Conservation (phyloP, 2,329 filamentous ascomycete genomes). For the Aspergillus brasiliensis region DNA sequence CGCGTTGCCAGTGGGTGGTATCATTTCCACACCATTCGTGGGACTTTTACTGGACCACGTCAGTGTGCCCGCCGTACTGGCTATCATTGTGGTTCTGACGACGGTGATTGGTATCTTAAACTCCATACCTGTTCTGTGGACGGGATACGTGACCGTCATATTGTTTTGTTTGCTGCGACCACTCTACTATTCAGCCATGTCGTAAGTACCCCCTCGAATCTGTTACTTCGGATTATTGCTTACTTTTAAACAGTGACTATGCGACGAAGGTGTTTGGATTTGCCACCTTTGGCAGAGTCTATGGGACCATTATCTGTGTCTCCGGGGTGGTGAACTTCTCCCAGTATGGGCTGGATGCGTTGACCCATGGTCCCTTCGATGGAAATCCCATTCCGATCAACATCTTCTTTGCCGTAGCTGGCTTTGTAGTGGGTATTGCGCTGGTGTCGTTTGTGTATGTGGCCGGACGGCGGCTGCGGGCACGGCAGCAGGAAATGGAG, state of each 20-base stretch:
- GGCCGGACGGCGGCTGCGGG: conserved; percentile 20
- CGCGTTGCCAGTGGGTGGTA: conserved; percentile 76
- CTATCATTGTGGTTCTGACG: conserved; percentile 68
- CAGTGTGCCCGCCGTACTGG: conserved; percentile 70
- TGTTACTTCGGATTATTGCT: neutral
- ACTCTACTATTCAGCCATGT: conserved; percentile 88
- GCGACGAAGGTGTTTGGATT: conserved; percentile 91
- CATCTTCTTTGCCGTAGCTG: conserved; percentile 63
- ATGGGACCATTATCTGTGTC: conserved; percentile 84
- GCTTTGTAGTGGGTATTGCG: conserved; percentile 64
- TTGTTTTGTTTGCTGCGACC: conserved; percentile 88
- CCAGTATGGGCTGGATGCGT: conserved; percentile 75
- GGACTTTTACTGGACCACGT: conserved; percentile 76
- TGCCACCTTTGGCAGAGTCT: conserved; percentile 86
- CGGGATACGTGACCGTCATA: conserved; percentile 71
- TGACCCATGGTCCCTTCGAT: conserved; percentile 71
- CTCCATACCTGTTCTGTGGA: conserved; percentile 65
- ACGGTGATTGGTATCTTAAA: conserved; percentile 77
- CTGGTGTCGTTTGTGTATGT: conserved; percentile 67
- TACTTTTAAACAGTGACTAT: conserved; percentile 62
- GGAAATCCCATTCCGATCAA: conserved; percentile 80
- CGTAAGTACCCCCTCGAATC: conserved; percentile 44
- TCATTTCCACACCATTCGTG: conserved; percentile 82
- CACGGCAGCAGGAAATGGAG: conserved; percentile 11
- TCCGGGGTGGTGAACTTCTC: conserved; percentile 81